Conservation (phyloP, 768 basidiomycete genomes). For the Boletus sp. region DNA sequence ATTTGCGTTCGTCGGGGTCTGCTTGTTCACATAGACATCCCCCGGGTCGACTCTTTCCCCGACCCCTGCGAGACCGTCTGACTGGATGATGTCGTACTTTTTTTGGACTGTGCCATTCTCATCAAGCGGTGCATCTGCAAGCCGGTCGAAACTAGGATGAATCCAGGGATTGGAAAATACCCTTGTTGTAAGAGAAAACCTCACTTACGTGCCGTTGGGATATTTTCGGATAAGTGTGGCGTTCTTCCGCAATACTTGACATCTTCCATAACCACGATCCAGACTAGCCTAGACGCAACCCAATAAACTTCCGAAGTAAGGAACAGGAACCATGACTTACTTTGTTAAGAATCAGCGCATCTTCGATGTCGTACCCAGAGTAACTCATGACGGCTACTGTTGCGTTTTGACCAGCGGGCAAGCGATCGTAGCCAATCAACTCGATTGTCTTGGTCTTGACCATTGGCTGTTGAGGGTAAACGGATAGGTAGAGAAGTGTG, state of each 20-base stretch:
- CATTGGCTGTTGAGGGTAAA: constrained; percentile 99
- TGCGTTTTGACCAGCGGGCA: constrained; percentile 98
- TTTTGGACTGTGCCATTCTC: constrained; percentile 77
- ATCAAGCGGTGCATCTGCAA: constrained; percentile 87
- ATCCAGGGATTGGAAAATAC: constrained; percentile 6
- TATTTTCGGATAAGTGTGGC: constrained; percentile 92
- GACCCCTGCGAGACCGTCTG: constrained; percentile 91
- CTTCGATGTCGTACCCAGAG: constrained; percentile 99
- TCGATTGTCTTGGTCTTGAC: constrained; percentile 99
- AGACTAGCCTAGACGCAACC: constrained; percentile 67
- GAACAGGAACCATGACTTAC: constrained; percentile 35
- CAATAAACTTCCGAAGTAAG: constrained; percentile 2
- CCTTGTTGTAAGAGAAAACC: constrained; percentile 9
- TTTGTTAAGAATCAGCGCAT: constrained; percentile 94
- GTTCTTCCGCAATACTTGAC: constrained; percentile 96
- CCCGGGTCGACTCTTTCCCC: constrained; percentile 92
- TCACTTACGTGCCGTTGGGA: constrained; percentile 92
- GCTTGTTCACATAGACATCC: constrained; percentile 96
- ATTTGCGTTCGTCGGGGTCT: constrained; percentile 91
- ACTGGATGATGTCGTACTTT: constrained; percentile 86
- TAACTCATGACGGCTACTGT: constrained; percentile 99
- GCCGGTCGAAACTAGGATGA: constrained; percentile 72
- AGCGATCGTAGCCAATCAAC: constrained; percentile 90
- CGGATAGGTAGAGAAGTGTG: constrained; percentile 94
- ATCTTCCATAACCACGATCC: constrained; percentile 95